A percentile compares a stretch with the other conserved stretches of the same genome.
Evolutionary conservation across 73 alveolate species (phyloP).

Genomic region (Urostyla sp.): DNA sequence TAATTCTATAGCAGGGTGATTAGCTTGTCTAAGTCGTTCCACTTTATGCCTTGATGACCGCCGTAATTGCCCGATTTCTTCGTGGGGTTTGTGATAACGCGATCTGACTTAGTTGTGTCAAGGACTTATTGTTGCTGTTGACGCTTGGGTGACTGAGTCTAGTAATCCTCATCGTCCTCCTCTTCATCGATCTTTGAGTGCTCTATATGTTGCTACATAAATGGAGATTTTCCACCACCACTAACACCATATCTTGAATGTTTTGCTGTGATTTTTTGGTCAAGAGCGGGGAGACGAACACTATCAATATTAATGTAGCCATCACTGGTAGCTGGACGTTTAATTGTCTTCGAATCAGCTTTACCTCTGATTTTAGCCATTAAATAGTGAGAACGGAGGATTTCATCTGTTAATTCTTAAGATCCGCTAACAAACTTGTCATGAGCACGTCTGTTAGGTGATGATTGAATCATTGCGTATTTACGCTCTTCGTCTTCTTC

Average conservation of each 20-base stretch:
- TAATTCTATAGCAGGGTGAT: constrained; percentile 57
- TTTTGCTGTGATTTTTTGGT: background rate
- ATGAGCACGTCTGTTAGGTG: constrained; percentile 18
- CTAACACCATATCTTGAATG: background rate
- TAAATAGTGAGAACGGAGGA: constrained; percentile 39
- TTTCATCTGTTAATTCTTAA: constrained; percentile 33
- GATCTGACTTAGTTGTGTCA: background rate
- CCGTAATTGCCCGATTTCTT: background rate
- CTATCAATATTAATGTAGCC: background rate
- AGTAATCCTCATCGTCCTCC: background rate
- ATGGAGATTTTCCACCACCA: constrained; percentile 2
- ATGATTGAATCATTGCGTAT: background rate
- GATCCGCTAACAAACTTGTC: constrained; percentile 18
- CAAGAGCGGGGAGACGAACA: background rate
- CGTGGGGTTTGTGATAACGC: background rate
- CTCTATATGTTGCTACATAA: no score
- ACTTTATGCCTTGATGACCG: background rate
- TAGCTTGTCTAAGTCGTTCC: constrained; percentile 50
- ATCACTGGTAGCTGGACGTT: background rate
- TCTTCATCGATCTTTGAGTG: no score
- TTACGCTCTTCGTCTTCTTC: constrained; percentile 43
- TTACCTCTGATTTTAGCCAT: constrained; percentile 49
- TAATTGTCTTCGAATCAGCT: background rate
- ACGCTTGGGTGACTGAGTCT: background rate
- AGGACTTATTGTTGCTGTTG: background rate